Evolutionary conservation across 2,329 filamentous ascomycete species (phyloP), one percentile per base, ranked within the genome.

Genomic region (Xylariaceae sp.): DNA sequence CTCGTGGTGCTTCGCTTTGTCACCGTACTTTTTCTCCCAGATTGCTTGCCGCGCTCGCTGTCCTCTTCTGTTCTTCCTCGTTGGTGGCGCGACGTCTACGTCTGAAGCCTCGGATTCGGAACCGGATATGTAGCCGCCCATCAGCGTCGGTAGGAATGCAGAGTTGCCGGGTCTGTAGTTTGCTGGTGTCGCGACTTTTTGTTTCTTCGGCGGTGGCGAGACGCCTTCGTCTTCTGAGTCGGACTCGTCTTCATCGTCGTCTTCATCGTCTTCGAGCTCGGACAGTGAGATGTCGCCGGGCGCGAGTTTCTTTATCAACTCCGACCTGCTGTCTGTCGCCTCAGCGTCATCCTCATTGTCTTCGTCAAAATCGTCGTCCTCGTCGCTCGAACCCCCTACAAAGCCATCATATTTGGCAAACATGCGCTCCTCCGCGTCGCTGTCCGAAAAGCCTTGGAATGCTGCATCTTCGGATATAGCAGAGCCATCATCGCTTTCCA

Each of bases 1-100:
- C 41, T 66, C 51, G n/a, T 66, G 53, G 63, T 91, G 88, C 60
- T 85, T 88, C 1, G 89, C 90, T 56, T 80, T 78, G 13, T 78
- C 75, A 45, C 88, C 88, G 67, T 79, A 93, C 66, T 92, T 93
- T 73, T 89, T 86, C 73, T 93, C 89, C 75, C 84, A 88, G 53
- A 94, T 87, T 19, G 84, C 82, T 65, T 89, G 87, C 9, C 89
- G 82, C n/a, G 87, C 88, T 41, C 84, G 80, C 71, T 95, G 89
- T 3, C 89, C 89, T 43, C 83, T 78, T 18, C 88, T 79, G 63
- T 93, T 92, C 71, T 91, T 92, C 61, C 83, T 82, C 0, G 77
- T 71, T 1, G 75, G 69, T 5, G 75, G 75, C 6, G 80, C 81
- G 2, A 77, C 69, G 47, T 90, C 88, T 18, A 89, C 73, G 57